Evolutionary conservation across 805 yeast species (phyloP).

Genomic region (Candida golubevii): DNA sequence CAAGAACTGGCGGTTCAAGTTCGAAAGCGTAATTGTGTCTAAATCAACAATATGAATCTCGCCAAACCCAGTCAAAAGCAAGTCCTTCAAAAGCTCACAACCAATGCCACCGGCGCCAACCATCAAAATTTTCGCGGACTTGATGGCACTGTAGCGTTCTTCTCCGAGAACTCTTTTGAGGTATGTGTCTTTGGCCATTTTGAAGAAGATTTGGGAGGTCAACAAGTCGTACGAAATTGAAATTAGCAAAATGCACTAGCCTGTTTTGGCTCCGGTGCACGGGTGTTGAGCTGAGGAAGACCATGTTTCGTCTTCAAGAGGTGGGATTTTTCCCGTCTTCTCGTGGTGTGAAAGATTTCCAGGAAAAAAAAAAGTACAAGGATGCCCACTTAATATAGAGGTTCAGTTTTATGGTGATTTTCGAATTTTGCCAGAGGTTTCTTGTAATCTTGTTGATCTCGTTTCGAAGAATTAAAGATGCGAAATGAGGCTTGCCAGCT

Average conservation of each 20-base stretch:
- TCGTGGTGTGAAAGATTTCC: too few relatives aligned
- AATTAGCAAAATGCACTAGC: neutral
- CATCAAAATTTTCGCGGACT: slow-evolving; percentile 56
- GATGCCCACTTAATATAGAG: too few relatives aligned
- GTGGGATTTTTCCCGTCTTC: too few relatives aligned
- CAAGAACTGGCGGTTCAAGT: slow-evolving; percentile 87
- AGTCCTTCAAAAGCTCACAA: slow-evolving; percentile 80
- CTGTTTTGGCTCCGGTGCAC: neutral
- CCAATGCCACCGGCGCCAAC: slow-evolving; percentile 99
- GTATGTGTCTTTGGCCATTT: slow-evolving; percentile 38
- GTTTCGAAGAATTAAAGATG: too few relatives aligned
- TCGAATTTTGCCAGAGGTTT: too few relatives aligned
- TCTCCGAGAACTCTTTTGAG: slow-evolving; percentile 43
- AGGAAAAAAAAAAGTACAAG: too few relatives aligned
- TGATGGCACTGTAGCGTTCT: slow-evolving; percentile 25
- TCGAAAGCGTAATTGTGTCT: slow-evolving; percentile 90
- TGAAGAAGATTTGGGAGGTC: neutral
- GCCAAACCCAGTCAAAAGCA: slow-evolving; percentile 74
- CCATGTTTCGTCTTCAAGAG: too few relatives aligned
- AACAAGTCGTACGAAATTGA: too few relatives aligned
- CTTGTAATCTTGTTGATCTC: too few relatives aligned
- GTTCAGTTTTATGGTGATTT: too few relatives aligned
- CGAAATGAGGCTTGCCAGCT: too few relatives aligned
- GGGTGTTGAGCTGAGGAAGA: neutral
- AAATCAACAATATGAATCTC: slow-evolving; percentile 90